Evolutionary conservation across 2,329 filamentous ascomycete species (phyloP), one percentile per base, ranked within the genome.

Genomic region (Fusarium sublunatum): DNA sequence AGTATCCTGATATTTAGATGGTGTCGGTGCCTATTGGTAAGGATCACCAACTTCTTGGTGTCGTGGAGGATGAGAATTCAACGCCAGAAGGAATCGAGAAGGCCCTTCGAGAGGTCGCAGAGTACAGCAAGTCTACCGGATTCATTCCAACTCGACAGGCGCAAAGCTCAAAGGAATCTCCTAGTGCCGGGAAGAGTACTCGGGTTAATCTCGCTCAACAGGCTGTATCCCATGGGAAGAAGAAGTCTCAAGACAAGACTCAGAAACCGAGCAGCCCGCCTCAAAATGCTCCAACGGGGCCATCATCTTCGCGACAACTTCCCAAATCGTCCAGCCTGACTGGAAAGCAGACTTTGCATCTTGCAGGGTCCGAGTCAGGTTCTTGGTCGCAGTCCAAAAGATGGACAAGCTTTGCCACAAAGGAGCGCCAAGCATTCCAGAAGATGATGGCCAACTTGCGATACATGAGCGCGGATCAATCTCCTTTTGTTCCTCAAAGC

Each of bases 371-470:
- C 15, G 59, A 74, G 7, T 38, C 67, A 25, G 75, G 70, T 28
- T 68, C 70, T 19, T 78, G 77, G 76, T 72, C 76, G 12, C 74
- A 78, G 32, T 78, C 77, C 43, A 77, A 73, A 61, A 72, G 72
- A 48, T 80, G 78, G 78, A 67, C 73, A n/a, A 79, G 76, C 59
- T 56, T 69, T 9, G 70, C 72, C 35, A 73, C 72, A 19, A 72
- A 70, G 38, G 74, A 76, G 44, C 72, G 73, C n/a, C 68, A 62
- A 28, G 68, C 59, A 5, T 79, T 76, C 52, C 67, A 74, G n/a
- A 78, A 71, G 58, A 70, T 76, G 67, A 67, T 70, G 64, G 62
- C 70, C n/a, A 75, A 75, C 40, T 56, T 80, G 45, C 72, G 69
- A 19, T 72, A 75, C 43, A 74, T 77, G 46, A 68, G 73, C n/a